phyloP scores from a whole-genome alignment of 1,139 yeast species.

The Yueomyces sp. region DNA sequence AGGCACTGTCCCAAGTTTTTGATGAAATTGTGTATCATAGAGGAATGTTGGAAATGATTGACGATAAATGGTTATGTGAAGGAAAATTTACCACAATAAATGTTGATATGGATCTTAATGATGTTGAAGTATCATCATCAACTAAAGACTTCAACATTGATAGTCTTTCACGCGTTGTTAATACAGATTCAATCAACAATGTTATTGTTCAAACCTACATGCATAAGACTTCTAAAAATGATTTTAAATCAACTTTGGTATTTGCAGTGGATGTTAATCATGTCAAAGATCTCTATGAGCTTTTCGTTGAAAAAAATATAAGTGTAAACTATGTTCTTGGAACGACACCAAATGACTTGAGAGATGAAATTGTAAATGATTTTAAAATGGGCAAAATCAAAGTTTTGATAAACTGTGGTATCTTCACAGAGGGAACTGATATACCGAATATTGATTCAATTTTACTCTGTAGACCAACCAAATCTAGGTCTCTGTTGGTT shows the following conservation, averaged over 20 bases:
- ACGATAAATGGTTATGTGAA: conserved; percentile 57
- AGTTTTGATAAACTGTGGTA: conserved; percentile 77
- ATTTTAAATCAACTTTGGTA: conserved; percentile 51
- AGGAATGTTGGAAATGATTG: conserved; percentile 54
- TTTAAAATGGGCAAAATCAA: conserved; percentile 53
- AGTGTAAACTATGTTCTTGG: conserved; percentile 64
- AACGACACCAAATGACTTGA: conserved; percentile 38
- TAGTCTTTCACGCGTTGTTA: conserved; percentile 43
- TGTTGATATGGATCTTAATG: conserved; percentile 24
- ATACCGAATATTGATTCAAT: conserved; percentile 82
- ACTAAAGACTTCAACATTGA: conserved; percentile 39
- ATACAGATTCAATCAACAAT: conserved; percentile 40
- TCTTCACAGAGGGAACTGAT: conserved; percentile 92
- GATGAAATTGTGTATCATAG: conserved; percentile 69
- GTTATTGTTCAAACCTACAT: conserved; percentile 48
- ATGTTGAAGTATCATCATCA: conserved; percentile 26
- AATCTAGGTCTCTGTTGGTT: conserved; percentile 53
- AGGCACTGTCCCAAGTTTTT: conserved; percentile 45
- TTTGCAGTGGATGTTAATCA: conserved; percentile 72
- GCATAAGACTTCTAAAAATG: conserved; percentile 20
- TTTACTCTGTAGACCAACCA: conserved; percentile 70
- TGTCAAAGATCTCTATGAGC: conserved; percentile 40
- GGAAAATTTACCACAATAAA: conserved; percentile 51
- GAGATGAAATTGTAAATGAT: conserved; percentile 41
- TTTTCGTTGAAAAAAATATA: conserved; percentile 47